Conservation (phyloP, 2,329 filamentous ascomycete species). For the Metarhizium sp. region DNA sequence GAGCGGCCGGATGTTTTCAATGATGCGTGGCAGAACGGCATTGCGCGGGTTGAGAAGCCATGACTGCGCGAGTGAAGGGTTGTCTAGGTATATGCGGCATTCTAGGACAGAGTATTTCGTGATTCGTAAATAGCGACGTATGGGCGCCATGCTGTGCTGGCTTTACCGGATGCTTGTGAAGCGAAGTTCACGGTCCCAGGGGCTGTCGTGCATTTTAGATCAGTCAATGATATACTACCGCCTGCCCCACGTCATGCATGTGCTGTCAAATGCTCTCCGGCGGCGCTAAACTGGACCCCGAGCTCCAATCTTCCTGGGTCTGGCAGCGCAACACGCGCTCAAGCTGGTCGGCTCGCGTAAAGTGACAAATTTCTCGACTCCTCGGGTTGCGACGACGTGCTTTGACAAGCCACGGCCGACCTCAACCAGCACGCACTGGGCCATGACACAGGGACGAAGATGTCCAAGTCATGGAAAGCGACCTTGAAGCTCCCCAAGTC, state of each 20-base stretch:
- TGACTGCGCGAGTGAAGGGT: constrained; percentile 69
- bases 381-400: background rate
- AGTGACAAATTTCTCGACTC: background rate
- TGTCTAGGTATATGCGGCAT: constrained; percentile 91
- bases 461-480: constrained; percentile 59
- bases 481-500: constrained; percentile 69
- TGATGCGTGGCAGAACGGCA: constrained; percentile 70
- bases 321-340: background rate
- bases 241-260: background rate
- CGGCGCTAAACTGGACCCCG: background rate
- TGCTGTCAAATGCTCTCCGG: background rate
- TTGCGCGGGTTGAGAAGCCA: constrained; percentile 76
- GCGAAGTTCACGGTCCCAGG: background rate
- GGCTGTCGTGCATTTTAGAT: background rate
- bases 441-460: constrained; percentile 21
- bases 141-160: constrained; percentile 59
- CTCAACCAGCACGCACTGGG: constrained; percentile 7
- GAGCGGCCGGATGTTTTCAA: constrained; percentile 73
- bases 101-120: constrained; percentile 93
- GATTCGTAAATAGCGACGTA: constrained; percentile 83
- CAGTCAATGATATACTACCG: too few species aligned
- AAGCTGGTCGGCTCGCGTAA: background rate
- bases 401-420: background rate
- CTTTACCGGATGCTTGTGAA: background rate
- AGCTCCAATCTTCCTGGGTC: background rate